Evolutionary conservation across 305 asterid species (phyloP), one percentile per base, ranked within the genome.

Genomic region (Withania somnifera): DNA sequence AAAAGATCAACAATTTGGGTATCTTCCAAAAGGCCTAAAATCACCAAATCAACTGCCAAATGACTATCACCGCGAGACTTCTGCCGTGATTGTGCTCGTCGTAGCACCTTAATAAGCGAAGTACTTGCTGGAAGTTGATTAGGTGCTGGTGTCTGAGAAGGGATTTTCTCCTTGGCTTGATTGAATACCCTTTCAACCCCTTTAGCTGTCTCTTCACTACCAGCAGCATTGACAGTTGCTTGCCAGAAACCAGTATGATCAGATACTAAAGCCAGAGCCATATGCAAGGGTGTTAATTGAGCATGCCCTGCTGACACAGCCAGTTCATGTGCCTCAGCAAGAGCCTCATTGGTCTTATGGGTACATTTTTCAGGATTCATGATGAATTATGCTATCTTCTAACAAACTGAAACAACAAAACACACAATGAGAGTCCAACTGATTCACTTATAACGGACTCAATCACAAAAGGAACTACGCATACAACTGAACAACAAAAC

Each of bases 71-170:
- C 93, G 0, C 93, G 90, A 0, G 97, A 90, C 68, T 95, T 95
- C 81, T 92, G 97, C 84, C 89, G 4, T 1, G 97, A 90, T 40
- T 95, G 98, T 1, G 93, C 98, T 6, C 97, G 90, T 26, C 98
- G 86, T 11, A 95, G 87, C 78, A 88, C 93, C 82, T 95, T 94
- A 81, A 92, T 91, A 52, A 94, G 85, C 1, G 97, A 87, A 7
- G 96, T 91, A 79, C 99, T 91, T 0, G 99, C 97, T 0, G 99
- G 98, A 22, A 94, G 86, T 80, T 93, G 92, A 52, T 90, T 96
- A 0, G 98, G 97, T 1, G 97, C 90, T n/a, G 99, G 97, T 7
- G 91, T 38, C 77, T 95, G 98, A 0, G 97, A 88, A 2, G 97
- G 97, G 7, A 93, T 87, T 53, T 92, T 94, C 83, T 91, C 92